A percentile compares a stretch with the other conserved stretches of the same genome.
Conservation (phyloP, 2,329 filamentous ascomycete species). For the Orbilia javanica region DNA sequence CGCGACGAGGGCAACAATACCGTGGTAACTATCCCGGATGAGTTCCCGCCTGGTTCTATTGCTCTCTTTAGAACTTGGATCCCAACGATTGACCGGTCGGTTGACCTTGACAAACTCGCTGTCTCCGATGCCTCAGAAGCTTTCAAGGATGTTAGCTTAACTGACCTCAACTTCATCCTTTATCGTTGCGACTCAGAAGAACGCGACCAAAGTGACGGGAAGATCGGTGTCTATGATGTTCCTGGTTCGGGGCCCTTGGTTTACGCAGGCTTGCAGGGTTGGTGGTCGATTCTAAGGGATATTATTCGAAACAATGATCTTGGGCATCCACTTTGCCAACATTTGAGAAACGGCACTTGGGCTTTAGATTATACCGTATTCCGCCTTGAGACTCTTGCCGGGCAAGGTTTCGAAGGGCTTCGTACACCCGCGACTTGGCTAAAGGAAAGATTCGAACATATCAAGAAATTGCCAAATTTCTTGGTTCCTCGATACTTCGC, state of each 20-base stretch:
- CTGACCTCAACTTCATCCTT: slow-evolving; percentile 90
- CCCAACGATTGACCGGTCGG: slow-evolving; percentile 69
- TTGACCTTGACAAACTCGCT: slow-evolving; percentile 84
- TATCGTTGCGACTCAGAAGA: slow-evolving; percentile 94
- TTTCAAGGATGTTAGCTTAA: slow-evolving; percentile 79
- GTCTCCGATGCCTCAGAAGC: slow-evolving; percentile 83
- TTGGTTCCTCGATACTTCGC: slow-evolving; percentile 93
- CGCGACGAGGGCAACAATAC: slow-evolving; percentile 80
- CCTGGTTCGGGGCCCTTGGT: slow-evolving; percentile 86
- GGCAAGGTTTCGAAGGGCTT: slow-evolving; percentile 76
- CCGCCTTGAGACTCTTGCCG: slow-evolving; percentile 76
- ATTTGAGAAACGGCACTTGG: slow-evolving; percentile 92
- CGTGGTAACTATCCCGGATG: slow-evolving; percentile 81
- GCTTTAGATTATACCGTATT: slow-evolving; percentile 87
- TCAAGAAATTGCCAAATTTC: slow-evolving; percentile 87
- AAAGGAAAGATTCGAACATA: slow-evolving; percentile 84
- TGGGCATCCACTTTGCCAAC: slow-evolving; percentile 91
- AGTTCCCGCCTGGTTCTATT: slow-evolving; percentile 93
- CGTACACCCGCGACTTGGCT: slow-evolving; percentile 80
- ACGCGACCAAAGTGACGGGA: slow-evolving; percentile 79
- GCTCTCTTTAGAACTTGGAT: slow-evolving; percentile 97
- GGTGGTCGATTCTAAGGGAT: slow-evolving; percentile 91
- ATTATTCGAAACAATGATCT: slow-evolving; percentile 91
- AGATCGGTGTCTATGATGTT: slow-evolving; percentile 89
- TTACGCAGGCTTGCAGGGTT: slow-evolving; percentile 97